Evolutionary conservation across 2,329 filamentous ascomycete species (phyloP), one percentile per base, ranked within the genome.

Genomic region (Sordariomycetes sp.): DNA sequence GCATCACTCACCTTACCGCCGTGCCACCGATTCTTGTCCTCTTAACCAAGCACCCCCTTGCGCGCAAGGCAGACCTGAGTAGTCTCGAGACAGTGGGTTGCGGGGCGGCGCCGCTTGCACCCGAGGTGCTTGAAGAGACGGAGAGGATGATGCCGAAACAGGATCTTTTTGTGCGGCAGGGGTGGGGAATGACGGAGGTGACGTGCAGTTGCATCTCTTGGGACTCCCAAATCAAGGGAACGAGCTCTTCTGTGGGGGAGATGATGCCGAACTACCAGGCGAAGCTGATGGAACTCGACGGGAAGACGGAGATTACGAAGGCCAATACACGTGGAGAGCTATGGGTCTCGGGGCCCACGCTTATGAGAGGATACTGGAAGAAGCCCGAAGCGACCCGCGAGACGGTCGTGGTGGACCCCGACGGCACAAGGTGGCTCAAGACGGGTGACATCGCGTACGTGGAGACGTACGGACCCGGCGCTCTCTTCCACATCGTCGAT

Each of bases 101-200:
- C 55, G 89, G 89, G 36, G 88, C 87, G 1, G 89, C 89, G 7
- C 88, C 89, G 1, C 70, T 89, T 8, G 72, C 74, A 13, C 65
- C 65, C n/a, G 80, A 86, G 60, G 72, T 82, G 3, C 74, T 72
- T 57, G 72, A 75, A 12, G 81, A 85, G 61, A 77, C 82, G 10
- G 77, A 86, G 65, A 76, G 72, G 59, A 65, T 84, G 58, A 83
- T 82, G 74, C 68, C 68, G 2, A 57, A 61, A 28, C 64, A 65
- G 3, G 63, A 66, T 1, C 57, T 77, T 8, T 56, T 62, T 2
- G 61, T 78, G 13, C 72, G 73, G 65, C 89, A 92, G 68, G 89
- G 88, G 3, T 95, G 88, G 86, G 90, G 90, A 5, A 92, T 95
- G 89, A 94, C 89, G 1, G 89, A 94, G 67, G 72, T 79, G 2